Evolutionary conservation across 805 yeast genomes (phyloP), one percentile per base, ranked within the genome.

Genomic region (Lipomyces yamadae): DNA sequence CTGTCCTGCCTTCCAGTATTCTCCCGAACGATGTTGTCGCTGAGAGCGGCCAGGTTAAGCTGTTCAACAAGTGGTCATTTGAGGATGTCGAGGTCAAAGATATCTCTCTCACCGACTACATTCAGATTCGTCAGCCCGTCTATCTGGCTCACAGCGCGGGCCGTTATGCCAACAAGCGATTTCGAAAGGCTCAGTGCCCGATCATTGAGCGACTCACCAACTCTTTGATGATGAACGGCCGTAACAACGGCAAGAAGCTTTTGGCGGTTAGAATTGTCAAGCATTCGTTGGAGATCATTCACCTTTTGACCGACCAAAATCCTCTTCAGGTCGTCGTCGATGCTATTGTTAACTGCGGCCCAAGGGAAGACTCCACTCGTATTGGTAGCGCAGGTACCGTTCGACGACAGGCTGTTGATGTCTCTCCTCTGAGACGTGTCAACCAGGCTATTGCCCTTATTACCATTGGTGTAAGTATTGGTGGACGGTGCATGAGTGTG

Each of bases 321-420:
- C 99, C 99, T 81, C 83, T 95, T 84, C 99, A 95, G 88, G 97
- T 95, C 80, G 86, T 95, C 80, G 98, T 95, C 83, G 99, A 95
- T 79, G 99, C 99, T 79, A 89, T 95, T 81, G 92, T 92, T 87
- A 96, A 96, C 97, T 91, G 98, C 76, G 99, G 99, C 85, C 97
- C 99, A 84, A 92, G 99, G 89, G 99, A 95, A 89, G 99, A 95
- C 86, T 92, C 98, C 81, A 95, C 99, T 88, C 93, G 99, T 91
- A 94, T 96, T 79, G 99, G 99, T 86, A 93, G 98, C 81, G 93
- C 98, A 80, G 99, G 99, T 91, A 91, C 98, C 81, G 99, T 96
- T 79, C 95, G 99, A 91, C 92, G 99, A 90, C 99, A 96, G 87
- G 99, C 99, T 77, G 99, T 95, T 82, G 99, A 95, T 92, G 99